phyloP scores from a whole-genome alignment of 495 filamentous ascomycete species.

The Penicillium samsonianum region DNA sequence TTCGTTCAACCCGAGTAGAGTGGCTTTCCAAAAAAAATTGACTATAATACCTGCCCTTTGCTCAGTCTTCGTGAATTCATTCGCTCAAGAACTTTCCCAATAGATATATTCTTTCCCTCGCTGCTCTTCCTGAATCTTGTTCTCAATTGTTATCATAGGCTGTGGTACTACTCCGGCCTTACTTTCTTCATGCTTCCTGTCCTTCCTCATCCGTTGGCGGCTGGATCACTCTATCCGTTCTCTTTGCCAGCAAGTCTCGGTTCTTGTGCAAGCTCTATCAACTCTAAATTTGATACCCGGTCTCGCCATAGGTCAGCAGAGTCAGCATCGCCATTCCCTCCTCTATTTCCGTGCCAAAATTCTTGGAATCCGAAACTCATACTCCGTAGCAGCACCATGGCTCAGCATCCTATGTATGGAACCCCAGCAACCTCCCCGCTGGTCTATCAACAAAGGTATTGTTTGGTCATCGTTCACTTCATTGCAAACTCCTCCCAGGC shows the following conservation, averaged over 20 bases:
- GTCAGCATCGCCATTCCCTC: constrained; percentile 17
- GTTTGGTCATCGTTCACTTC: constrained; percentile 19
- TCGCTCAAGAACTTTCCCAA: background rate
- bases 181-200: constrained; percentile 41
- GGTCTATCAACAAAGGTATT: constrained; percentile 50
- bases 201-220: constrained; percentile 33
- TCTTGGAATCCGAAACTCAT: constrained; percentile 31
- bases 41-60: constrained; percentile 23
- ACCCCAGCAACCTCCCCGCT: constrained; percentile 36
- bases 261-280: constrained; percentile 37
- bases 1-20: constrained; percentile 11
- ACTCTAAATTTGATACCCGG: constrained; percentile 39
- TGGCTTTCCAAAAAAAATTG: constrained; percentile 16
- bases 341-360: background rate
- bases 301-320: constrained; percentile 48
- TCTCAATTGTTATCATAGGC: constrained; percentile 6
- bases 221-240: constrained; percentile 39
- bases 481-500: constrained; percentile 12
- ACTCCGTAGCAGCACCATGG: constrained; percentile 33
- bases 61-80: constrained; percentile 15
- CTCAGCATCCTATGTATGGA: constrained; percentile 39
- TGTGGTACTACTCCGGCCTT: background rate
- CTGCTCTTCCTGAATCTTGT: background rate
- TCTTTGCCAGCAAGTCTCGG: constrained; percentile 35
- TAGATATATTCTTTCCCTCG: constrained; percentile 7